Percentiles rank a stretch among this genome's conserved stretches.
These are phyloP conservation scores for Fistulifera pelliculosa DNA, from an alignment of 108 stramenopile genomes.

Conservation along the genomic window DNA sequence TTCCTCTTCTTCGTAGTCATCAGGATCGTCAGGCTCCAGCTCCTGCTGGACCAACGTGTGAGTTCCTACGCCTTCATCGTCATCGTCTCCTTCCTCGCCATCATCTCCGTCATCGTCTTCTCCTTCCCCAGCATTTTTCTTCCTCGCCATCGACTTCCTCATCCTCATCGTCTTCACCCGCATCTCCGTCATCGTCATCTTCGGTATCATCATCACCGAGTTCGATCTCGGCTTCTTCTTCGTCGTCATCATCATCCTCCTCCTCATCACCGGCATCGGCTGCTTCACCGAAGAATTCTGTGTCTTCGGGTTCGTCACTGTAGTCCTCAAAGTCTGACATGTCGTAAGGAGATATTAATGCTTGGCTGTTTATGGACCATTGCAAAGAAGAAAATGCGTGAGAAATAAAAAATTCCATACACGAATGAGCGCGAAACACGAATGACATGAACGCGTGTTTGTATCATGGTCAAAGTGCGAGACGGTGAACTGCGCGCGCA, in stretches of 20 bases:
- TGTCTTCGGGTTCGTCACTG: too few species aligned
- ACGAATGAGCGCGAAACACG: too few species aligned
- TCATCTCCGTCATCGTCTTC: background rate
- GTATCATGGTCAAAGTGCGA: too few species aligned
- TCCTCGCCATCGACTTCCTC: background rate
- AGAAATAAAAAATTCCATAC: too few species aligned
- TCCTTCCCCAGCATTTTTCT: background rate
- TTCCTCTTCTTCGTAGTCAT: background rate
- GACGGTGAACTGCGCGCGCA: too few species aligned
- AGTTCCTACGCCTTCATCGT: background rate
- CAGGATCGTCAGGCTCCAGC: background rate
- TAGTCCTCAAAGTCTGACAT: too few species aligned
- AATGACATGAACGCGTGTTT: too few species aligned
- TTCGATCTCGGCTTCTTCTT: slow-evolving; percentile 2
- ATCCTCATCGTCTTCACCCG: background rate
- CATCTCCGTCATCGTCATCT: background rate
- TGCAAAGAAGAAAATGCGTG: too few species aligned
- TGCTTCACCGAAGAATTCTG: too few species aligned
- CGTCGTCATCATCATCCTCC: background rate
- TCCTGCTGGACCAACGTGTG: background rate
- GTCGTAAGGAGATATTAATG: too few species aligned
- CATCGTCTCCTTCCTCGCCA: background rate
- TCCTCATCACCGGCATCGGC: background rate
- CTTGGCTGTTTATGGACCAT: too few species aligned
- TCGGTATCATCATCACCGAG: background rate